phyloP scores from a whole-genome alignment of 345 rosid species.

The Combretum micranthum region DNA sequence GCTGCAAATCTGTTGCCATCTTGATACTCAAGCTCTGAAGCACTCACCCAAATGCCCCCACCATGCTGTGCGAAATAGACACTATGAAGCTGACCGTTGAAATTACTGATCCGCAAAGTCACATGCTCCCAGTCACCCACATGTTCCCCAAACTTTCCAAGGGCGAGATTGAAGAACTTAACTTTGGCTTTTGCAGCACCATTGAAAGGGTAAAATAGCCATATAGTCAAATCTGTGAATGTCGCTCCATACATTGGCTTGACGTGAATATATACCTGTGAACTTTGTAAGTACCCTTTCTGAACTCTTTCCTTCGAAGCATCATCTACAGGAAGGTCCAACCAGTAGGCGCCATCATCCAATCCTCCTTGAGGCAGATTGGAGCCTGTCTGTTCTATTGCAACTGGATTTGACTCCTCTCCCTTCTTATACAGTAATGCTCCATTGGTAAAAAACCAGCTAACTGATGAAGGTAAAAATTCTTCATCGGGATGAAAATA shows the following conservation, averaged over 20 bases:
- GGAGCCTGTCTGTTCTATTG: constrained; percentile 8
- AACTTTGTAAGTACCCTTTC: constrained; percentile 12
- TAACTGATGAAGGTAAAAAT: constrained; percentile 15
- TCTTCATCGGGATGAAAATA: constrained; percentile 19
- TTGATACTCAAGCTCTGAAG: constrained; percentile 18
- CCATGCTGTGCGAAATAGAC: constrained; percentile 14
- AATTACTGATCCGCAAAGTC: constrained; percentile 19
- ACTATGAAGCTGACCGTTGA: constrained; percentile 12
- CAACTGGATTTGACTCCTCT: constrained; percentile 13
- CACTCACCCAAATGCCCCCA: constrained; percentile 11
- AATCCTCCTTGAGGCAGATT: constrained; percentile 22
- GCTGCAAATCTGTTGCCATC: constrained; percentile 10
- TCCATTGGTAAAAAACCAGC: constrained; percentile 19
- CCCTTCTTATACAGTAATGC: constrained; percentile 14
- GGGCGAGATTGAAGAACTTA: constrained; percentile 2
- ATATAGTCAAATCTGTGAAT: constrained; percentile 14
- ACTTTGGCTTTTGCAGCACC: constrained; percentile 19
- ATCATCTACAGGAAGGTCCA: constrained; percentile 17
- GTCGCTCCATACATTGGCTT: constrained; percentile 18
- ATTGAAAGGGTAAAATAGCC: constrained; percentile 23
- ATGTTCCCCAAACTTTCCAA: constrained; percentile 15
- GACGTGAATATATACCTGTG: constrained; percentile 13
- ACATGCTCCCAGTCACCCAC: constrained; percentile 26
- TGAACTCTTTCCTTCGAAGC: constrained; percentile 13
- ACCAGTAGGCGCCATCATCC: constrained; percentile 13